phyloP scores from a whole-genome alignment of 306 rosid species.

The Chamaecrista fasciculata region DNA sequence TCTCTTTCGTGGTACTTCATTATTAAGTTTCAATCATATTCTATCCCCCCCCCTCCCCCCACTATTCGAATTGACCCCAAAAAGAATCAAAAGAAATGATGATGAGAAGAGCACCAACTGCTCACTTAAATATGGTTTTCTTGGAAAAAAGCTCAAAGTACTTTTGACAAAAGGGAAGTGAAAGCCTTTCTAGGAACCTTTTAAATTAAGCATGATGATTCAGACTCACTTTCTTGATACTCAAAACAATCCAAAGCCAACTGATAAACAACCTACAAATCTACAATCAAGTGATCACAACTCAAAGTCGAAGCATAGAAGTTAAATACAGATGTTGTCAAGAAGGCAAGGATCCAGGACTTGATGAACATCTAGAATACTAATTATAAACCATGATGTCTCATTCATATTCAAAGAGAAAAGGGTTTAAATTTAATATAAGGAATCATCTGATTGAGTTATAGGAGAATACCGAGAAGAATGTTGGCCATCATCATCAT shows the following conservation, averaged over 20 bases:
- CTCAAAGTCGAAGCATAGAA: not conserved
- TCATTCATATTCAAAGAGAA: not conserved
- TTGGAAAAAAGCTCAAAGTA: not conserved
- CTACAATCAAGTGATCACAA: not conserved
- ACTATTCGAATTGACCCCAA: not conserved
- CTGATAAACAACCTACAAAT: constrained; percentile 14
- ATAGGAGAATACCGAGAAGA: constrained; percentile 71
- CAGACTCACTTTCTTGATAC: constrained; percentile 4
- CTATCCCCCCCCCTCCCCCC: not conserved
- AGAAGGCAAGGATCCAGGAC: not conserved
- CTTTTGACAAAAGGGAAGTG: not conserved
- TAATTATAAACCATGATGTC: not conserved
- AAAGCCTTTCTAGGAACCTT: not conserved
- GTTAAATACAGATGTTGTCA: not conserved
- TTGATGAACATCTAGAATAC: constrained; percentile 7
- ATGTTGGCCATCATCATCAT: constrained; percentile 81
- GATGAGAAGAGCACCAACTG: not conserved
- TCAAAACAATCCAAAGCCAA: not conserved
- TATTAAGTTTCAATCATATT: not conserved
- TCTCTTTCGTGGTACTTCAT: not conserved
- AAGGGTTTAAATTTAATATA: constrained; percentile 1
- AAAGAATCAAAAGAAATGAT: not conserved
- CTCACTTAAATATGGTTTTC: not conserved
- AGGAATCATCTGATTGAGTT: not conserved
- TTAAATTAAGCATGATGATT: constrained; percentile 18